Conservation (phyloP, 2,329 filamentous ascomycete species). For the Biscogniauxia sp. region DNA sequence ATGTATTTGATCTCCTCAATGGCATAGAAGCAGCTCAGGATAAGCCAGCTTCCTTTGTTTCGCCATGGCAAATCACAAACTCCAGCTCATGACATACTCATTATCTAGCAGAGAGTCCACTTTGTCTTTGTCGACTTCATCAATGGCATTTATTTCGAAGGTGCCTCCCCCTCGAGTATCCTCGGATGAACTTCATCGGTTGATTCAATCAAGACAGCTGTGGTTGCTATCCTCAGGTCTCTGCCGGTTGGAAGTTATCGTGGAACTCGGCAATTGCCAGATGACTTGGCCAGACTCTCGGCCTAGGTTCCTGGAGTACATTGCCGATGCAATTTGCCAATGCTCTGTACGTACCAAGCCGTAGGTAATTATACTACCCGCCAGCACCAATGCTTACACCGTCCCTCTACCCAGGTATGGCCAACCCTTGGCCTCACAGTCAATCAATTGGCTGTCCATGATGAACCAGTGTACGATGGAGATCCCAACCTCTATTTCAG, state of each 20-base stretch:
- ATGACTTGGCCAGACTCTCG: constrained; percentile 5
- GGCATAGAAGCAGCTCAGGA: neutral
- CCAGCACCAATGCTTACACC: neutral
- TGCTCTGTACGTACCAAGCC: constrained; percentile 23
- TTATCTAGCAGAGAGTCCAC: constrained; percentile 16
- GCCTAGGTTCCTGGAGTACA: constrained; percentile 20
- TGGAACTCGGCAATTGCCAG: constrained; percentile 13
- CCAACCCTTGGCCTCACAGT: constrained; percentile 25
- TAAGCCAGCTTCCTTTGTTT: constrained; percentile 1
- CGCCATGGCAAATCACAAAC: constrained; percentile 21
- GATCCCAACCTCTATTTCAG: constrained; percentile 30
- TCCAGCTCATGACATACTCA: constrained; percentile 26
- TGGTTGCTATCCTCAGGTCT: constrained; percentile 29
- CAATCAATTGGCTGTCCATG: constrained; percentile 21
- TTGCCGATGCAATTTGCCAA: constrained; percentile 24
- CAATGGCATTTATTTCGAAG: constrained; percentile 23
- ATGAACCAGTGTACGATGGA: constrained; percentile 17
- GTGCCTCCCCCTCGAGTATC: constrained; percentile 9
- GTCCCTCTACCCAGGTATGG: constrained; percentile 28
- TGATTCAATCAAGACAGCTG: constrained; percentile 24
- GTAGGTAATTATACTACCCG: neutral
- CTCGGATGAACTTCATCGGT: constrained; percentile 15
- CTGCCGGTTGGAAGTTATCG: constrained; percentile 25
- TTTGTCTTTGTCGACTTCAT: constrained; percentile 21
- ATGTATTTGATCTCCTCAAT: too few relatives aligned